phyloP scores from a whole-genome alignment of 495 filamentous ascomycete species.

The Xylaria venustula region DNA sequence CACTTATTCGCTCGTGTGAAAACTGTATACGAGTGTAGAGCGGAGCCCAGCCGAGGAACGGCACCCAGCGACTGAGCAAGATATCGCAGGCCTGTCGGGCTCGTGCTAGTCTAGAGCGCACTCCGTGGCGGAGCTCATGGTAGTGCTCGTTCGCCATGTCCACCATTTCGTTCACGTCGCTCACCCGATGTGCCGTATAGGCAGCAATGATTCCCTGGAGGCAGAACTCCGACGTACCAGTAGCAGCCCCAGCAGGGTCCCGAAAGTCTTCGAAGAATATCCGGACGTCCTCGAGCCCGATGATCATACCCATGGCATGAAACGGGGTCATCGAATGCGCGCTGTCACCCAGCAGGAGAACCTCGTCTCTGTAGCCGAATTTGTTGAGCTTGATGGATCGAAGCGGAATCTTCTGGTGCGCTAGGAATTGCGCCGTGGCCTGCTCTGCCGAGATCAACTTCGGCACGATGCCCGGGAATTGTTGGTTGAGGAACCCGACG shows the following conservation, averaged over 20 bases:
- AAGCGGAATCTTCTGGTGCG: constrained; percentile 71
- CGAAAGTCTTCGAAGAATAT: constrained; percentile 53
- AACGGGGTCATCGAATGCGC: constrained; percentile 85
- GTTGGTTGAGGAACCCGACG: constrained; percentile 58
- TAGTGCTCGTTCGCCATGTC: not conserved
- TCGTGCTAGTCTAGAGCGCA: not conserved
- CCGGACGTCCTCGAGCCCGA: constrained; percentile 65
- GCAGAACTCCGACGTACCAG: too few relatives aligned
- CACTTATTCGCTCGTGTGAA: not conserved
- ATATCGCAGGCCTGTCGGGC: not conserved
- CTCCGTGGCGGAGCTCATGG: not conserved
- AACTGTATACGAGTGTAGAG: not conserved
- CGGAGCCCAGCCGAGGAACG: not conserved
- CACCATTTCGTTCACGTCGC: not conserved
- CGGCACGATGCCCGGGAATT: constrained; percentile 73
- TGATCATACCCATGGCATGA: constrained; percentile 70
- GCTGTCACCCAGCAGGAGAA: constrained; percentile 74
- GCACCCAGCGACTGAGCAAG: not conserved
- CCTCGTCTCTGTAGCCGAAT: constrained; percentile 63
- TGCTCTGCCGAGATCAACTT: constrained; percentile 57
- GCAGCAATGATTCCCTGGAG: not conserved
- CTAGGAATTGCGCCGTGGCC: constrained; percentile 58
- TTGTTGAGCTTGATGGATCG: constrained; percentile 75
- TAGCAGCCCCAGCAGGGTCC: not conserved
- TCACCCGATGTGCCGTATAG: not conserved